Evolutionary conservation across 2,329 filamentous ascomycete genomes (phyloP), one percentile per base, ranked within the genome.

Genomic region (Alternaria conjuncta): DNA sequence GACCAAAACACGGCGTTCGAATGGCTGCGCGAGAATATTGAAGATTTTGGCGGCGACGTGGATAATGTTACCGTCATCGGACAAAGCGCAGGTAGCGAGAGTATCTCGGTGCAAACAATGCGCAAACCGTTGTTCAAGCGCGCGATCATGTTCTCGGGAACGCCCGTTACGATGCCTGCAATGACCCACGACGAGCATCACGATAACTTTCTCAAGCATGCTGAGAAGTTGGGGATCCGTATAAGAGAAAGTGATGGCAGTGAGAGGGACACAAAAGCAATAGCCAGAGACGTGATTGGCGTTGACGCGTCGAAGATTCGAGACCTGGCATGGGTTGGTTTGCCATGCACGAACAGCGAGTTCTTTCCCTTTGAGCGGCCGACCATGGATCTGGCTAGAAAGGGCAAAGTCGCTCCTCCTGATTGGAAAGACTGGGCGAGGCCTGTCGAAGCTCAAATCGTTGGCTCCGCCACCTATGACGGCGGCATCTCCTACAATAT

Each of bases 1-100:
- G 76, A 79, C 55, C 79, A 81, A 57, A 70, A 69, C 28, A 70
- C 72, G 3, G 80, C 80, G 4, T 69, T 82, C 10, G 60, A 71
- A 21, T 82, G 80, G 80, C 57, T 81, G 13, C 66, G 72, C n/a
- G 61, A 69, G 9, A 63, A 80, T 61, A 80, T 82, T 50, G 43
- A 36, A 2, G 73, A 58, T 0, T 81, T 82, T 55, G 79, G 79
- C 2, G 80, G 80, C 7, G 74, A 82, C 28, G 43, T 62, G 9
- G 30, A 62, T 12, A 62, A 54, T 18, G 30, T 62, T 0, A 62
- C 60, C 5, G 60, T 41, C 11, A 49, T 62, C 15, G 60, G 60
- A 1, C 55, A 62, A 15, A 62, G 60, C 18, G 60, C 60, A 18
- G 84, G 85, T 25, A 82, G 76, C 6, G 79, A 67, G 36, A 68